Evolutionary conservation across 805 yeast species (phyloP), one percentile per base, ranked within the genome.

Genomic region (Yamadazyma phyllophila): DNA sequence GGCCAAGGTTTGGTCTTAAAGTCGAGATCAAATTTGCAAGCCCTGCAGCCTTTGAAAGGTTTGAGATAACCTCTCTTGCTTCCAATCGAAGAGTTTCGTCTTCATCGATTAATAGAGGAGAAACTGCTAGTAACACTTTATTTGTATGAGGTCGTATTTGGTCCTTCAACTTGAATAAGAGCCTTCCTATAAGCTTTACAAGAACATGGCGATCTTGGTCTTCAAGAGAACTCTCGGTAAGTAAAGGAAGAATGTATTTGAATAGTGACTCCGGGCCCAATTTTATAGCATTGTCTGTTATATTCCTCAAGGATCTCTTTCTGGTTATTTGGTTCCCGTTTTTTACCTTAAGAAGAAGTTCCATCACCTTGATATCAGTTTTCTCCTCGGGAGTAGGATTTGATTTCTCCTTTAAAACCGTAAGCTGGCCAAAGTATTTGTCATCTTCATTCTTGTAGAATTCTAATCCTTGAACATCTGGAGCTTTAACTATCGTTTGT

Each of bases 141-240:
- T 81, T 85, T 0, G 95, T 81, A 53, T 73, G 87, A 0, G 97
- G 96, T 36, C 83, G 68, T 2, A 88, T 75, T 42, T 73, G 58
- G 37, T 77, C 85, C 32, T 82, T 89, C 12, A 91, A 66, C 51
- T 76, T 82, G 59, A 78, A 80, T 7, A 91, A 61, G 0, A 88
- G 70, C 30, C 96, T 69, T 31, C 83, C 88, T 11, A 87, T 66
- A 7, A 88, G 78, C 61, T 90, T 91, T 11, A 89, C 85, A 45
- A 92, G 68, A 10, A 89, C 61, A 66, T 88, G 95, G 13, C 96
- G 75, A 61, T 92, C 97, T 52, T 82, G 86, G 39, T 87, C 94
- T 52, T 83, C 92, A 24, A 90, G 64, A 3, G 78, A 63, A 33
- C 81, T 81, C 50, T 88, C 96, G 59, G 85, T 67, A 36, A 91